phyloP scores from a whole-genome alignment of 202 grass and related monocot genomes.

The Carex sylvatica region DNA sequence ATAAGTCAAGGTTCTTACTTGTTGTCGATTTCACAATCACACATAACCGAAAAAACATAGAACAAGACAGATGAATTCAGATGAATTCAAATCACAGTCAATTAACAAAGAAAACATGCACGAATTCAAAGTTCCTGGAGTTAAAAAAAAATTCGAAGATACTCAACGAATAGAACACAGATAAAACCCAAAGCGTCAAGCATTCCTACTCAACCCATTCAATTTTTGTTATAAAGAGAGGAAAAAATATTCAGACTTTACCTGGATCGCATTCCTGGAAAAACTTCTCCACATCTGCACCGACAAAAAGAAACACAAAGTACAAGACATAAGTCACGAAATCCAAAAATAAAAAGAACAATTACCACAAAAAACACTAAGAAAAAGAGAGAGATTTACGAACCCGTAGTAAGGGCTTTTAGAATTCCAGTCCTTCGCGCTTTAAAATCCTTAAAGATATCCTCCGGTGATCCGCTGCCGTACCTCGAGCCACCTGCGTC shows the following conservation, averaged over 20 bases:
- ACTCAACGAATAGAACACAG: not conserved
- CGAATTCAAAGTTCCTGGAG: not conserved
- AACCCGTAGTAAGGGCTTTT: conserved; percentile 57
- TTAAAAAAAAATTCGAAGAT: not conserved
- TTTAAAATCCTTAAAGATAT: conserved; percentile 46
- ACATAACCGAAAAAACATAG: not conserved
- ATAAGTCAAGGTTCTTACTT: not conserved
- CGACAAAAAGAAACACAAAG: conserved; percentile 16
- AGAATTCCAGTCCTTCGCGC: conserved; percentile 45
- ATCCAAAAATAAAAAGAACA: conserved; percentile 5
- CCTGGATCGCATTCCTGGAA: conserved; percentile 56
- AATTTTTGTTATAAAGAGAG: not conserved
- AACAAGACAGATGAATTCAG: not conserved
- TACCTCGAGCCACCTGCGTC: not conserved
- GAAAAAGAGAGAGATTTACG: not conserved
- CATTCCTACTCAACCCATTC: not conserved
- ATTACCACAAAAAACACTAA: not conserved
- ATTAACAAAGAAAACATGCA: not conserved
- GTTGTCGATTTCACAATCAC: not conserved
- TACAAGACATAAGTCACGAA: not conserved
- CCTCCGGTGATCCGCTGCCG: conserved; percentile 25
- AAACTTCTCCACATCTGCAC: conserved; percentile 54
- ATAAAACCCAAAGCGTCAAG: not conserved
- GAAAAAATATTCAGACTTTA: not conserved
- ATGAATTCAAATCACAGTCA: not conserved